Percentiles rank a stretch among this genome's conserved stretches.
Conservation (phyloP, 2,329 filamentous ascomycete species). For the Venturia oleaginea region DNA sequence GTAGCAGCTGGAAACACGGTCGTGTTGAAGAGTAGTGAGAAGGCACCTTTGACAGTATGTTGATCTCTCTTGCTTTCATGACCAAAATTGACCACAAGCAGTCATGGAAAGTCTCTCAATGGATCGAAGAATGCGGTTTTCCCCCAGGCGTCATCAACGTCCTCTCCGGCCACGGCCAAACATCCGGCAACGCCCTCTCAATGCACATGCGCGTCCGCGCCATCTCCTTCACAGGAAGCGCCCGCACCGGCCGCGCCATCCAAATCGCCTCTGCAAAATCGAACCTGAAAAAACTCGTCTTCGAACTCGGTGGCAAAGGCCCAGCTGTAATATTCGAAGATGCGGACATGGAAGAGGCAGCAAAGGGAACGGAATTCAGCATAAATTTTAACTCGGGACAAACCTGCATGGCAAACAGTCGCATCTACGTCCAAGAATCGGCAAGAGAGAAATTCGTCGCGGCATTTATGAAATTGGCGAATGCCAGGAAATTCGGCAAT, state of each 20-base stretch:
- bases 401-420: conserved; percentile 23
- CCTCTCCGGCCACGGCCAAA: conserved; percentile 9
- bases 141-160: conserved; percentile 17
- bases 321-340: conserved; percentile 17
- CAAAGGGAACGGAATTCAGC: conserved; percentile 9
- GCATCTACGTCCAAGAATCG: conserved; percentile 19
- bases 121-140: conserved; percentile 12
- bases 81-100: conserved; percentile 24
- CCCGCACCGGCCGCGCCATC: conserved; percentile 12
- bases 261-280: conserved; percentile 11
- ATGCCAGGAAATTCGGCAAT: conserved; percentile 21
- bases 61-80: conserved; percentile 24
- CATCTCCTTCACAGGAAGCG: conserved; percentile 15
- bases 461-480: conserved; percentile 30
- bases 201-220: conserved; percentile 11
- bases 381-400: conserved; percentile 16
- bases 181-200: conserved; percentile 4
- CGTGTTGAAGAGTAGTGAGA: conserved; percentile 12
- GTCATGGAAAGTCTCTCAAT: conserved; percentile 12
- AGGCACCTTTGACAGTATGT: conserved; percentile 11
- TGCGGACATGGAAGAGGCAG: conserved; percentile 15
- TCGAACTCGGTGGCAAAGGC: conserved; percentile 17
- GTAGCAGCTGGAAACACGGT: conserved; percentile 15
- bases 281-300: conserved; percentile 14
- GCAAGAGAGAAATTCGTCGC: conserved; percentile 38